Base-by-base conservation (phyloP, 1,284 basidiomycete genomes). In the Xerocomus minutiporus region DNA sequence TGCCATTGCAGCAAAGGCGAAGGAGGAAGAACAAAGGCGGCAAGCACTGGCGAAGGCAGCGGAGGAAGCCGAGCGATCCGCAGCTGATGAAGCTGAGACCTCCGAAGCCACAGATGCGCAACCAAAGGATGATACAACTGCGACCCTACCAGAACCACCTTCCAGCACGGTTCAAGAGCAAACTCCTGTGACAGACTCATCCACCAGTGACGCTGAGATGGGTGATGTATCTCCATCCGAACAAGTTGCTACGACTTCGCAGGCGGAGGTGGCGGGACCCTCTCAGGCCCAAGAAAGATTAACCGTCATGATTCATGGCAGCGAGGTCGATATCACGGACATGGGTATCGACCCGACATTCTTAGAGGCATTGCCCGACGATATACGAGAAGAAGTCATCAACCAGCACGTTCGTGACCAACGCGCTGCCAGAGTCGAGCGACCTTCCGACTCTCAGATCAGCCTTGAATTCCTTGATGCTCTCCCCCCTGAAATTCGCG, bases 301-400 rank as follows among this genome's bases (percentile, higher is more conserved):
- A 12, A 91, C 88, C 2, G 88, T 98, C 63, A 80, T 81, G 70
- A 91, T 99, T 54, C 89, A 95, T 68, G 97, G 96, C 46, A 89
- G 84, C 57, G 80, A 86, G n/a, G 91, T 99, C 29, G 97, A 99
- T 68, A 99, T 99, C 65, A 99, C 97, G 8, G 94, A 98, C 64
- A 96, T 94, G 13, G 97, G 97, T 8, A 98, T 99, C 64, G 97
- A 99, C 68, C 93, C 95, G 1, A 95, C 92, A 8, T 99, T 99
- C 81, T 75, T 99, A 50, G 94, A 98, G 71, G 97, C 97, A 17
- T 75, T 99, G 26, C 97, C 97, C 0, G 97, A 99, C 67, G 96
- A 99, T 60, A 97, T 99, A 89, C 85, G 97, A 45, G 96, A 97
- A 67, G 97, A 99, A 69, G 94, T 99, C 28, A 80, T 99, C 49